These are phyloP conservation scores for Hirschioporus abietinus DNA, from an alignment of 768 basidiomycete genomes.

Conservation along the genomic window DNA sequence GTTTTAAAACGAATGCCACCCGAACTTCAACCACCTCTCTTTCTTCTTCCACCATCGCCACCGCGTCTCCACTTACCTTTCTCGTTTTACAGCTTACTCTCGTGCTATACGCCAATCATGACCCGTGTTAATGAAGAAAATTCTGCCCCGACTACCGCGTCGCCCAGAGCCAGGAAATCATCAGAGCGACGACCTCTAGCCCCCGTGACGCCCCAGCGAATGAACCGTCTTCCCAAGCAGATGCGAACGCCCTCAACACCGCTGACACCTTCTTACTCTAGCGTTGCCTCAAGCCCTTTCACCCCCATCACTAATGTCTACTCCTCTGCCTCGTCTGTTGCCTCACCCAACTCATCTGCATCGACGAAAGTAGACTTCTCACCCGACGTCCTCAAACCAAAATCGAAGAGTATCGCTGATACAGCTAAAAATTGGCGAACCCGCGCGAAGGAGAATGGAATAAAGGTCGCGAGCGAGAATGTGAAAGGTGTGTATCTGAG, in stretches of 20 bases:
- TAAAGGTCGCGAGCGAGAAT: conserved; percentile 43
- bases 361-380: conserved; percentile 2
- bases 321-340: background rate
- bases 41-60: background rate
- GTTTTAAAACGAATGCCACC: background rate
- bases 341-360: background rate
- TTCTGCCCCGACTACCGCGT: background rate
- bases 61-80: background rate
- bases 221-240: background rate
- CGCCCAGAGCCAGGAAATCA: background rate
- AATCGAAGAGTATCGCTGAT: conserved; percentile 49
- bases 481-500: conserved; percentile 11
- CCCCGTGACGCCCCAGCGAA: background rate
- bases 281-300: background rate
- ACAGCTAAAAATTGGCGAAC: conserved; percentile 68
- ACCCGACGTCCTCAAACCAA: conserved; percentile 18
- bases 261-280: background rate
- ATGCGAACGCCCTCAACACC: background rate
- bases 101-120: conserved; percentile 1
- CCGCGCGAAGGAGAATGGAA: conserved; percentile 65
- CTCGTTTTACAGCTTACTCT: background rate
- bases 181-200: background rate
- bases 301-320: conserved; percentile 3
- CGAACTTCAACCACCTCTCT: background rate
- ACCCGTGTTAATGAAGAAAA: background rate